Conservation (phyloP, 306 rosid species). For the Bauhinia variegata region DNA sequence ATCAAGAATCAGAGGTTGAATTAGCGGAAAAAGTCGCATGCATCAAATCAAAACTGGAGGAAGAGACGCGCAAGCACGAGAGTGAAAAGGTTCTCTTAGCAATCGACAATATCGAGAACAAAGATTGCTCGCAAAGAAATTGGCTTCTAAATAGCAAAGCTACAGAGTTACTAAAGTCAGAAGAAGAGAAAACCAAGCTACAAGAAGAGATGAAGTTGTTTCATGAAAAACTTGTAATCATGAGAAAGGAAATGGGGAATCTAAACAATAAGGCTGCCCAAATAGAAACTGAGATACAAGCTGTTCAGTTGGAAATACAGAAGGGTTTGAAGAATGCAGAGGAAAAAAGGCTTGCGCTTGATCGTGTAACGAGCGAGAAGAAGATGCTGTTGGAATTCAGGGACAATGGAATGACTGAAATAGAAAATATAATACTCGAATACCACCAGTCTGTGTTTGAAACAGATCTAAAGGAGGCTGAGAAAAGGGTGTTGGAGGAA, state of each 20-base stretch:
- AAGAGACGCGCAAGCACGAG: slow-evolving; percentile 74
- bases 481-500: slow-evolving; percentile 59
- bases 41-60: slow-evolving; percentile 71
- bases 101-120: slow-evolving; percentile 63
- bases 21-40: slow-evolving; percentile 45
- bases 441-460: slow-evolving; percentile 48
- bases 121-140: slow-evolving; percentile 53
- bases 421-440: slow-evolving; percentile 42
- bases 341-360: slow-evolving; percentile 43
- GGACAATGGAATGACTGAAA: slow-evolving; percentile 43
- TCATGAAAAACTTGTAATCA: slow-evolving; percentile 41
- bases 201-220: slow-evolving; percentile 46
- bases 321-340: slow-evolving; percentile 35
- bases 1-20: slow-evolving; percentile 67
- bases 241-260: slow-evolving; percentile 51
- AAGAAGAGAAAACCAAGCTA: slow-evolving; percentile 51
- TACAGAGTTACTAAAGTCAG: slow-evolving; percentile 50
- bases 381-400: slow-evolving; percentile 49
- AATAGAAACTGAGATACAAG: slow-evolving; percentile 40
- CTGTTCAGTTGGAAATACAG: slow-evolving; percentile 40
- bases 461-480: slow-evolving; percentile 51
- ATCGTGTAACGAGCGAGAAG: slow-evolving; percentile 47
- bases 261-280: slow-evolving; percentile 39
- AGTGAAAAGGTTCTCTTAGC: slow-evolving; percentile 81
- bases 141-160: slow-evolving; percentile 56